phyloP scores from a whole-genome alignment of 306 rosid species.

The Cercis canadensis region DNA sequence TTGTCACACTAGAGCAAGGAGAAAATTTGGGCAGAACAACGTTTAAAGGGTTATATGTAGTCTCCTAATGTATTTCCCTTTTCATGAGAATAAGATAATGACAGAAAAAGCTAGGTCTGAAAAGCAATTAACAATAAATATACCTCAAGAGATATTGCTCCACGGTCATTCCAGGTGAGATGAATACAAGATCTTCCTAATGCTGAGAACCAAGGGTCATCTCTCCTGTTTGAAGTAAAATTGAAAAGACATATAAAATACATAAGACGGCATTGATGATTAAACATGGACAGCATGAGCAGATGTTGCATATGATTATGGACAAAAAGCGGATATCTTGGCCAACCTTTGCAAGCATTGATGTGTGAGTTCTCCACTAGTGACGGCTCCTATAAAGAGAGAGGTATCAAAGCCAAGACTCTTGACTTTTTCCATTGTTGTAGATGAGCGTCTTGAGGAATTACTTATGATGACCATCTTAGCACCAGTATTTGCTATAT shows the following conservation, averaged over 20 bases:
- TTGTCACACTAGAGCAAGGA: background rate
- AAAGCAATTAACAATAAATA: background rate
- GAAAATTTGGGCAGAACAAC: background rate
- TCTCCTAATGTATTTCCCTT: background rate
- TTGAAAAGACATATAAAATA: constrained; percentile 29
- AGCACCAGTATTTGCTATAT: constrained; percentile 72
- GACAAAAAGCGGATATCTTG: background rate
- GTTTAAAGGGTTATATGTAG: background rate
- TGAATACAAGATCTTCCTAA: constrained; percentile 92
- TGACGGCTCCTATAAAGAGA: constrained; percentile 81
- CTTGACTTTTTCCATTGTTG: constrained; percentile 74
- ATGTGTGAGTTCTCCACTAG: constrained; percentile 94
- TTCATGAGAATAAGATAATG: background rate
- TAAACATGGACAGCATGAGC: constrained; percentile 3
- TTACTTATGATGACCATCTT: constrained; percentile 95
- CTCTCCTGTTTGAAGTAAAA: constrained; percentile 63
- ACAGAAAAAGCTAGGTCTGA: background rate
- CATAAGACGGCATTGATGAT: background rate
- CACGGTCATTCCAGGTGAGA: constrained; percentile 87
- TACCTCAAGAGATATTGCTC: constrained; percentile 92
- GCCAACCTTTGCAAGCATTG: constrained; percentile 72
- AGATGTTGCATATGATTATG: background rate
- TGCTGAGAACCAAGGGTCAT: constrained; percentile 91
- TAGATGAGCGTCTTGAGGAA: constrained; percentile 90
- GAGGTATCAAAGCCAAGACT: constrained; percentile 91